These are phyloP conservation scores for Exophiala sideris DNA, from an alignment of 2,329 filamentous ascomycete species.

Conservation along the genomic window DNA sequence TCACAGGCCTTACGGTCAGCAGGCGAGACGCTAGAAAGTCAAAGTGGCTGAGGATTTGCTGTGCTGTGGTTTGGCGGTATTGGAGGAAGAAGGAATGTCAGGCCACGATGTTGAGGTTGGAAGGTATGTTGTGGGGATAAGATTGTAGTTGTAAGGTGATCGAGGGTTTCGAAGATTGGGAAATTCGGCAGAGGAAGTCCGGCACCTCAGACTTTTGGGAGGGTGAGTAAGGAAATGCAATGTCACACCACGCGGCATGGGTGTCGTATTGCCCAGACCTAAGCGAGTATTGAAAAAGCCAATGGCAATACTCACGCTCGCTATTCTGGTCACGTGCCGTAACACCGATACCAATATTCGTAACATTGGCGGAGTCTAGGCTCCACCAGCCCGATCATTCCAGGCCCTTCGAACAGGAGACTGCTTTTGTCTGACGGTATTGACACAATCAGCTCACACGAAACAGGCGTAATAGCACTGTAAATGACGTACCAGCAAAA, in stretches of 20 bases:
- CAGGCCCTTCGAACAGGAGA: slow-evolving; percentile 21
- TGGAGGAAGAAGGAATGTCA: slow-evolving; percentile 19
- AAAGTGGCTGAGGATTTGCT: slow-evolving; percentile 44
- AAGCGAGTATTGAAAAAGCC: not conserved
- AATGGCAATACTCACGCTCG: not conserved
- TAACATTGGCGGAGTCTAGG: not conserved
- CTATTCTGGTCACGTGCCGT: slow-evolving; percentile 9
- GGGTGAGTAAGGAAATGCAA: slow-evolving; percentile 10
- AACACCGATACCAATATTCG: slow-evolving; percentile 6
- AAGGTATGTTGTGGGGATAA: slow-evolving; percentile 17
- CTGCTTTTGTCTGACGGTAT: slow-evolving; percentile 14
- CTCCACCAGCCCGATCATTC: slow-evolving; percentile 4
- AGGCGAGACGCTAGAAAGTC: slow-evolving; percentile 86
- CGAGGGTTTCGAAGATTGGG: not conserved
- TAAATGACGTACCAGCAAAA: slow-evolving; percentile 12
- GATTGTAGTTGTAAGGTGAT: slow-evolving; percentile 18
- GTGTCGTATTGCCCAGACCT: slow-evolving; percentile 17
- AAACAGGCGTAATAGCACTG: not conserved
- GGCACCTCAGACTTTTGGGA: not conserved
- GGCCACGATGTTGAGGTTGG: slow-evolving; percentile 19
- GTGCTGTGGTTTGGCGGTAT: slow-evolving; percentile 6
- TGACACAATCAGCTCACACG: slow-evolving; percentile 2
- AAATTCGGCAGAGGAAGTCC: slow-evolving; percentile 4
- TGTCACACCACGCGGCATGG: slow-evolving; percentile 19
- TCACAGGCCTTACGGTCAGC: slow-evolving; percentile 49